phyloP scores from a whole-genome alignment of 2,329 filamentous ascomycete genomes.

The Arachnomyces sp. region DNA sequence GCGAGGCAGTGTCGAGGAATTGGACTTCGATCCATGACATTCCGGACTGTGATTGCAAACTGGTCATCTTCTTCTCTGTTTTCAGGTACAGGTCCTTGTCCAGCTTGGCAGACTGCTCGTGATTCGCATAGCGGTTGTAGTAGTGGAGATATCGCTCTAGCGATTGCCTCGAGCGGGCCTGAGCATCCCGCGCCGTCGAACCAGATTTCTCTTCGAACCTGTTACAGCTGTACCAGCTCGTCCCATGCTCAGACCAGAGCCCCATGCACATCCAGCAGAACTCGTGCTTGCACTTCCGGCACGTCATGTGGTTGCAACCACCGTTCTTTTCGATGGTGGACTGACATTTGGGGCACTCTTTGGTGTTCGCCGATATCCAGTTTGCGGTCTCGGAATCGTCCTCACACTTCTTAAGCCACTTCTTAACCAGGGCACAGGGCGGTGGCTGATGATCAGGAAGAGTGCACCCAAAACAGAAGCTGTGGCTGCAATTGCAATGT shows the following conservation, averaged over 20 bases:
- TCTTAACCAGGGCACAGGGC: conserved; percentile 83
- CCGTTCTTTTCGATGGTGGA: conserved; percentile 99
- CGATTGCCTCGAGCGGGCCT: conserved; percentile 82
- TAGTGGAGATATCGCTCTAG: conserved; percentile 97
- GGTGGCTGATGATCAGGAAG: conserved; percentile 87
- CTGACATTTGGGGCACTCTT: conserved; percentile 91
- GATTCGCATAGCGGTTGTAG: conserved; percentile 98
- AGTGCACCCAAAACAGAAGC: conserved; percentile 93
- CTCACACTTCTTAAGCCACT: conserved; percentile 96
- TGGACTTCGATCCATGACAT: conserved; percentile 99
- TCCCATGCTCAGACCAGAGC: conserved; percentile 95
- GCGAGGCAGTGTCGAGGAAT: conserved; percentile 86
- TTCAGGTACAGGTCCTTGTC: conserved; percentile 94
- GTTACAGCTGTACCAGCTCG: conserved; percentile 99
- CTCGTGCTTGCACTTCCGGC: conserved; percentile 88
- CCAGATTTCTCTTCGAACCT: conserved; percentile 95
- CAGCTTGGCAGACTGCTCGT: conserved; percentile 92
- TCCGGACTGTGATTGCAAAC: conserved; percentile 83
- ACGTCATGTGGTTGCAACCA: conserved; percentile 97
- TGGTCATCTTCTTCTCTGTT: conserved; percentile 98
- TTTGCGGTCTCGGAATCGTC: conserved; percentile 98
- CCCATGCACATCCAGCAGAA: conserved; percentile 99
- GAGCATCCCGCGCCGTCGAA: conserved; percentile 78
- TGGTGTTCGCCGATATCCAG: conserved; percentile 98
- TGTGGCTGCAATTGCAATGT: conserved; percentile 71